Percentiles rank a stretch among this genome's conserved stretches.
These are phyloP conservation scores for Phalaenopsis equestris DNA, from an alignment of 106 monocot species.

Conservation along the genomic window DNA sequence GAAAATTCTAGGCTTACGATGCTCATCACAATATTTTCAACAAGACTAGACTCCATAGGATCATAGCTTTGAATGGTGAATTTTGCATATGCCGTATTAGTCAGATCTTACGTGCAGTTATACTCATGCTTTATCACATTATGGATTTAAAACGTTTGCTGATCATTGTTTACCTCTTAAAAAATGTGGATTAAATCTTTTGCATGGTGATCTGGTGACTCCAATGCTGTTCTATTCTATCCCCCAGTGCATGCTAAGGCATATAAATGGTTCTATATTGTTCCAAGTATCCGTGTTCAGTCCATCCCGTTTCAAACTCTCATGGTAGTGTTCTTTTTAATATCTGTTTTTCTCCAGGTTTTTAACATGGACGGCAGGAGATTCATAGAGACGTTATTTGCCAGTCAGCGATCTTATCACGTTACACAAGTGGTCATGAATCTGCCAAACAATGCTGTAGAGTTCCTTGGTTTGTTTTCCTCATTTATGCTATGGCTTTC, in stretches of 20 bases:
- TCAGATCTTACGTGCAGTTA: background rate
- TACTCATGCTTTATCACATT: background rate
- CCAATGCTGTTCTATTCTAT: background rate
- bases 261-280: background rate
- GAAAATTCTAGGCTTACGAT: too few species aligned
- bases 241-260: background rate
- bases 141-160: background rate
- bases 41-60: background rate
- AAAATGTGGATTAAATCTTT: background rate
- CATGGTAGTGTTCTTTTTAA: background rate
- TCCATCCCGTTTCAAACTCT: background rate
- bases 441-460: conserved; percentile 73
- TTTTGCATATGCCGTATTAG: background rate
- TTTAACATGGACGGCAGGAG: conserved; percentile 98
- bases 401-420: conserved; percentile 17
- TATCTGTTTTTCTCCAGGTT: conserved; percentile 33
- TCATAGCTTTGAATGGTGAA: background rate
- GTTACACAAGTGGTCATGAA: conserved; percentile 94
- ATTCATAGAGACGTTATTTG: conserved; percentile 57
- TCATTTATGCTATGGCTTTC: background rate
- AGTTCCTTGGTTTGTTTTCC: conserved; percentile 67
- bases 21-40: background rate
- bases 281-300: background rate
- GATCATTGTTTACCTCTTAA: background rate
- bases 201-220: background rate